Base-by-base conservation (phyloP, 75 land plant species). In the Picea glauca region DNA sequence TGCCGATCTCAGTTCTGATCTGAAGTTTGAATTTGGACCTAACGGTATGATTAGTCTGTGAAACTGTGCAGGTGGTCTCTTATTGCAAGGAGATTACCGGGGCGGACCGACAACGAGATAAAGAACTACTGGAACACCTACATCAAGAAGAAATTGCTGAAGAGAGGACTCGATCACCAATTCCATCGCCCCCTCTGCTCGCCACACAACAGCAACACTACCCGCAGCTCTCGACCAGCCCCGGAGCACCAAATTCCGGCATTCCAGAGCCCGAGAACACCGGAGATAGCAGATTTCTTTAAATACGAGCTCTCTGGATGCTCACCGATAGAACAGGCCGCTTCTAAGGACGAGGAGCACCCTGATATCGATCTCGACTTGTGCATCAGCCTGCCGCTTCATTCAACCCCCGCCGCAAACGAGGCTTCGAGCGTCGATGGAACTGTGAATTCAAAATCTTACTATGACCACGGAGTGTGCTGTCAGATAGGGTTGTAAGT, bases 291-390 rank as follows among this genome's bases (percentile, higher is more conserved):
- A 46, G 74, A 70, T 43, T 70, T 70, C 2, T 70, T 70, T 8
- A 56, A 70, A 46, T n/a, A 3, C 3, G 74, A 70, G 4, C 56
- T 11, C 4, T 70, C 74, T 3, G 50, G n/a, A 9, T 20, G 56
- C 56, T n/a, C 56, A 3, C 11, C n/a, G 7, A 11, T 50, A 8
- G 74, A 70, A 43, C 13, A 3, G 3, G 26, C 26, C 6, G 74
- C 26, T n/a, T 70, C 54, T 8, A 46, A 43, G 3, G n/a, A 14
- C 5, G 63, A 58, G 23, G 40, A 65, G 14, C 38, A 12, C 9
- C 72, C 66, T 0, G 81, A 80, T 8, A 21, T 84, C 3, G 72
- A 84, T 63, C 82, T 84, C 21, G 80, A 84, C 13, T 78, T 84
- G 30, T 84, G 58, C 46, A 84, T 84, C 54, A 80, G 85, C 62